Percentiles rank a stretch among this genome's conserved stretches.
These are phyloP conservation scores for Endotrypanum monterogeii DNA, from an alignment of 208 protist species.

Conservation along the genomic window DNA sequence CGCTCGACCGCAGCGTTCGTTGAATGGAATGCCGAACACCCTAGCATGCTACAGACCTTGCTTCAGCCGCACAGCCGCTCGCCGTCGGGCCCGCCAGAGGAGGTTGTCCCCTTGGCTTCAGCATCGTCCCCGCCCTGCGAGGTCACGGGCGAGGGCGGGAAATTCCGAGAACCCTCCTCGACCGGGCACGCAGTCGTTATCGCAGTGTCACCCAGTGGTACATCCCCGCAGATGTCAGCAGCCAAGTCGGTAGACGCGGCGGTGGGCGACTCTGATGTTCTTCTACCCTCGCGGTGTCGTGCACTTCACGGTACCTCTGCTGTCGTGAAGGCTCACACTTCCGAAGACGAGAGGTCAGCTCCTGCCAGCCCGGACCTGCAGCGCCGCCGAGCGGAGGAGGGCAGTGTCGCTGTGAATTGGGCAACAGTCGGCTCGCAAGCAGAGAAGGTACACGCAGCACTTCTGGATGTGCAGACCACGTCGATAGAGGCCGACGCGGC, in stretches of 20 bases:
- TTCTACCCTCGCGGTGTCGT: constrained; percentile 25
- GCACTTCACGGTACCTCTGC: constrained; percentile 16
- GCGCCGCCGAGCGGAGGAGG: background rate
- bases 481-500: background rate
- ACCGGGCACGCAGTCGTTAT: background rate
- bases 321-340: background rate
- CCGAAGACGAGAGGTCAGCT: background rate
- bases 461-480: background rate
- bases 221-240: background rate
- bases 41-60: background rate
- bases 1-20: background rate
- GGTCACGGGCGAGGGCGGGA: background rate
- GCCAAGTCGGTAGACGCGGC: background rate
- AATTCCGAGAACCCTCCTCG: background rate
- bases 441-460: background rate
- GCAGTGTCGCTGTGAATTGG: background rate
- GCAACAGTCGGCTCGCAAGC: background rate
- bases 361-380: background rate
- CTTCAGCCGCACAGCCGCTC: background rate
- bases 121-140: background rate
- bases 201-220: background rate
- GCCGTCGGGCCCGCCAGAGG: background rate
- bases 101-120: background rate
- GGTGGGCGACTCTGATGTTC: background rate
- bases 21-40: background rate